Percentiles rank a stretch among this genome's conserved stretches.
phyloP scores from a whole-genome alignment of 2,329 filamentous ascomycete genomes.

The Arthroderma sp. region DNA sequence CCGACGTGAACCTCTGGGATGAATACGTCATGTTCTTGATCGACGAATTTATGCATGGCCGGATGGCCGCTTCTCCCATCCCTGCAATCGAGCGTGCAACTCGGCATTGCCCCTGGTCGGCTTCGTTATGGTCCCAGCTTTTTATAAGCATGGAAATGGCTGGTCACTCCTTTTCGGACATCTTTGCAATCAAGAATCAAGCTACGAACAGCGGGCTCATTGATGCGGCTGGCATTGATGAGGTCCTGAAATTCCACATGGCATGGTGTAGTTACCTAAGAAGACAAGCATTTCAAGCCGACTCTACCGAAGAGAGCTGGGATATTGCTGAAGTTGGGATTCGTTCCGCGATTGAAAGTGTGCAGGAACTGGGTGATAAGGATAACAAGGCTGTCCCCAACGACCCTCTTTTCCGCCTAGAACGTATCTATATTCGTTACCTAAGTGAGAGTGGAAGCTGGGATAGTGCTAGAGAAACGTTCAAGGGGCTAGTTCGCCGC shows the following conservation, averaged over 20 bases:
- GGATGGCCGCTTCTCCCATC: constrained; percentile 40
- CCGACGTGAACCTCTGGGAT: constrained; percentile 65
- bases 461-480: constrained; percentile 63
- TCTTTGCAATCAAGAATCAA: constrained; percentile 81
- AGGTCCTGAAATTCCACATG: constrained; percentile 79
- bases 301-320: constrained; percentile 64
- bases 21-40: constrained; percentile 67
- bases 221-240: constrained; percentile 73
- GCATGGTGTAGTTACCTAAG: constrained; percentile 93
- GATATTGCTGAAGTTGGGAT: constrained; percentile 87
- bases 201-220: constrained; percentile 77
- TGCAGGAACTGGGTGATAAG: constrained; percentile 63
- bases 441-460: constrained; percentile 69
- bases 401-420: constrained; percentile 79
- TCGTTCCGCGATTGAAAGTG: constrained; percentile 70
- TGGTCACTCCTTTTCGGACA: constrained; percentile 59
- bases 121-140: constrained; percentile 78
- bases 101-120: constrained; percentile 85
- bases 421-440: constrained; percentile 86
- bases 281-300: constrained; percentile 63
- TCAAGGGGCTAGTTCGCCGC: constrained; percentile 56
- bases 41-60: constrained; percentile 37
- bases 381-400: constrained; percentile 66
- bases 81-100: constrained; percentile 70
- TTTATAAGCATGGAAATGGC: constrained; percentile 74